Evolutionary conservation across 495 filamentous ascomycete species (phyloP), one percentile per base, ranked within the genome.

Genomic region (Clohesyomyces aquaticus): DNA sequence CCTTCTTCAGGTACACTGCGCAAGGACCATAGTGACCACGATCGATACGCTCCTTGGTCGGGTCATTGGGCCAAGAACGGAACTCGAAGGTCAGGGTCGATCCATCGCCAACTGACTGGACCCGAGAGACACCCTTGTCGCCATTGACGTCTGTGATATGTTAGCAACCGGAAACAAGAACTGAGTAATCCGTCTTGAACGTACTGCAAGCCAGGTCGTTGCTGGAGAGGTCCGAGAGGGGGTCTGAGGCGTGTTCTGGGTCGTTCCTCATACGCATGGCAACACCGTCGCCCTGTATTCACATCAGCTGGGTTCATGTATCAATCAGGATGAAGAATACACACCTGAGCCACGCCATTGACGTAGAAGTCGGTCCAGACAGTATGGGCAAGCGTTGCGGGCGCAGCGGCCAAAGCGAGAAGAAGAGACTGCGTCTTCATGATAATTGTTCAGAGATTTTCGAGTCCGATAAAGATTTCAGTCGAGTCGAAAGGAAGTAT

Each of bases 201-300:
- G 42, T 76, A 88, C 87, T 88, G 66, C 89, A 93, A 28, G 85
- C 87, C 83, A 93, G 87, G 45, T 88, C 83, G 19, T 78, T 70
- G 61, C 82, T 83, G 25, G 68, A 61, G 27, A 89, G 52, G 49
- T 81, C 68, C 1, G 69, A 71, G 19, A 90, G 72, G 3, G 88
- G 89, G 29, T 66, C 69, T 6, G 80, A 88, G 47, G 78, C 77
- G 6, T 76, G 75, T 0, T 63, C 69, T 2, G 76, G 70, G 55
- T 82, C 75, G 52, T 76, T 80, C 50, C 80, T 79, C 81, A 88
- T 86, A n/a, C 88, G 83, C 26, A 92, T 78, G 68, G 87, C 90
- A 46, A 80, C 83, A 0, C 84, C 89, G 69, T 85, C 81, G 48
- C 90, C 90, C 68, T 90, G 84, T 66, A 80, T 77, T 42, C 26